Percentiles rank a stretch among this genome's conserved stretches.
Conservation (phyloP, 169 alveolate genomes). For the Neospora caninum region DNA sequence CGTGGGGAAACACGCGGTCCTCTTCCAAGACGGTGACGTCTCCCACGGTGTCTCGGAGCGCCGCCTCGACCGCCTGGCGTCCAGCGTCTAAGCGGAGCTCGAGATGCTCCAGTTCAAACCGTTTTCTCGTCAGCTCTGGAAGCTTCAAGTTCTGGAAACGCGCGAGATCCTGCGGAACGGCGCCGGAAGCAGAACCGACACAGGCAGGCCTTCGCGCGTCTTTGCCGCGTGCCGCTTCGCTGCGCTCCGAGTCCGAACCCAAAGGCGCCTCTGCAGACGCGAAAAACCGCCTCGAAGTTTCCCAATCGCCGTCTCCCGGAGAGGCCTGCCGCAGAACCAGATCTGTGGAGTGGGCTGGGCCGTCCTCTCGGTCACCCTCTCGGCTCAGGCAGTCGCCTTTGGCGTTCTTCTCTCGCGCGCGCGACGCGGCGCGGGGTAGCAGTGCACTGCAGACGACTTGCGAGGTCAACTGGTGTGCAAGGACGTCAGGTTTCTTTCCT, state of each 20-base stretch:
- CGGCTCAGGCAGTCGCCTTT: too few relatives aligned
- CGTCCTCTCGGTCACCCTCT: too few relatives aligned
- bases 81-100: conserved; percentile 8
- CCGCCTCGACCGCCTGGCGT: not conserved
- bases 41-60: not conserved
- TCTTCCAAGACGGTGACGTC: not conserved
- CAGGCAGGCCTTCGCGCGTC: not conserved
- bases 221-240: not conserved
- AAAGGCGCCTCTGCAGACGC: not conserved
- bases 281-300: too few relatives aligned
- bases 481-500: too few relatives aligned
- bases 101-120: conserved; percentile 16
- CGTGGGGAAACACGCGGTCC: not conserved
- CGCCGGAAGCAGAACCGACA: not conserved
- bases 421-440: too few relatives aligned
- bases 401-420: too few relatives aligned
- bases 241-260: not conserved
- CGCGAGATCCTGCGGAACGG: not conserved
- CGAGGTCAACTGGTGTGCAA: too few relatives aligned
- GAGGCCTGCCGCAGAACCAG: too few relatives aligned
- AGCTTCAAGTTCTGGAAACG: not conserved
- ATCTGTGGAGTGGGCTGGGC: too few relatives aligned
- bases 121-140: not conserved
- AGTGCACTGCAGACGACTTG: too few relatives aligned
- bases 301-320: too few relatives aligned